These are phyloP conservation scores for Carex scoparia DNA, from an alignment of 176 grass and related monocot genomes.

Conservation along the genomic window DNA sequence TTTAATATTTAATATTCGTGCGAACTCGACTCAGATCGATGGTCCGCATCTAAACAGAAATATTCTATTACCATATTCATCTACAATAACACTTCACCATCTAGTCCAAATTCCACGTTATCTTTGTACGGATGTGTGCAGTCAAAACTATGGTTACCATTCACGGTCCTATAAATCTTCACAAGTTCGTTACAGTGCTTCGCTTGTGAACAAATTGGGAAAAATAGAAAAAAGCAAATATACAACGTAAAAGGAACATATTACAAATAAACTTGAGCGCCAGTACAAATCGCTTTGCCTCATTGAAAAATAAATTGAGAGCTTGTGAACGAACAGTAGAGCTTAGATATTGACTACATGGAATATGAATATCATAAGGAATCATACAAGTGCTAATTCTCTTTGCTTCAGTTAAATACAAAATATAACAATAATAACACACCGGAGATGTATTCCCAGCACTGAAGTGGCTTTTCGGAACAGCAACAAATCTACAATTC, in stretches of 20 bases:
- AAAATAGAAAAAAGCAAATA: neutral
- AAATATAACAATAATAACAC: neutral
- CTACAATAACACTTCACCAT: neutral
- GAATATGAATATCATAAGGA: neutral
- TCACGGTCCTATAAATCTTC: neutral
- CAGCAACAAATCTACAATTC: neutral
- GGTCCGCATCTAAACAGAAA: no score
- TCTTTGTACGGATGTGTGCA: neutral
- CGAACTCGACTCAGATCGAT: no score
- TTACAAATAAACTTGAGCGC: neutral
- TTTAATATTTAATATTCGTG: no score
- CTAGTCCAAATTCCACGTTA: neutral
- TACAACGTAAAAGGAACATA: neutral
- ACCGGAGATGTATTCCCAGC: neutral
- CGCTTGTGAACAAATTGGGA: neutral
- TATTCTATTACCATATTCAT: no score
- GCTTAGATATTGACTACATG: neutral
- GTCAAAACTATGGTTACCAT: neutral
- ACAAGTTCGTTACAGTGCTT: neutral
- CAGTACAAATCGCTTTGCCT: neutral
- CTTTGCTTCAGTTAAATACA: neutral
- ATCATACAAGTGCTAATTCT: neutral
- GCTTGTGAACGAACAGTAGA: neutral
- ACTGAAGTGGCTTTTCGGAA: neutral
- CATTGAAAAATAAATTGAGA: neutral